phyloP scores from a whole-genome alignment of 1,284 basidiomycete genomes.

The Butyriboletus appendiculatus region DNA sequence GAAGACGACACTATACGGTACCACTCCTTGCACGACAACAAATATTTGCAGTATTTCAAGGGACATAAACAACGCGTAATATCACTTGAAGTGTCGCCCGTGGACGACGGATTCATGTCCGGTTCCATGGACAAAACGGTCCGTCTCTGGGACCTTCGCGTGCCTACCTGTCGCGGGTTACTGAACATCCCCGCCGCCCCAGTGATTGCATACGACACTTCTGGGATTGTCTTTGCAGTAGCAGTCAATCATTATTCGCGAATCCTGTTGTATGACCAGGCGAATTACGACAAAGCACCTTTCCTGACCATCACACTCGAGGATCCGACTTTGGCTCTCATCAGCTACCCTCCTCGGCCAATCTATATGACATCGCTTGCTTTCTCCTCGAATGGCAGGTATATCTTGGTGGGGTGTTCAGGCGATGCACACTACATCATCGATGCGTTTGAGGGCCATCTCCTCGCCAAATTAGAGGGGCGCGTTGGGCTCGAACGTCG shows the following conservation, averaged over 20 bases:
- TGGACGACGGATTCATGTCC: constrained; percentile 95
- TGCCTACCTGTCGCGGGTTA: constrained; percentile 73
- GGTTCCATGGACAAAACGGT: constrained; percentile 93
- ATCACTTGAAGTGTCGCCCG: constrained; percentile 89
- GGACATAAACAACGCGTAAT: constrained; percentile 91
- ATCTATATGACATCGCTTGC: constrained; percentile 90
- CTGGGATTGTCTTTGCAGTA: constrained; percentile 91
- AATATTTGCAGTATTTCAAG: constrained; percentile 93
- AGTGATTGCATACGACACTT: constrained; percentile 88
- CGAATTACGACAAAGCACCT: constrained; percentile 89
- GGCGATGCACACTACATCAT: constrained; percentile 91
- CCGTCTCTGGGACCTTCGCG: constrained; percentile 93
- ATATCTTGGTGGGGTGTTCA: constrained; percentile 90
- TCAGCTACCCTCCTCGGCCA: constrained; percentile 82
- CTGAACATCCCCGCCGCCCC: constrained; percentile 74
- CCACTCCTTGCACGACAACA: constrained; percentile 94
- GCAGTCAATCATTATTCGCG: constrained; percentile 85
- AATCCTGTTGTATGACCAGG: constrained; percentile 87
- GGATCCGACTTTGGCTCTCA: constrained; percentile 71
- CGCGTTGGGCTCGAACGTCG: constrained; percentile 78
- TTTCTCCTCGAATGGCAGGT: constrained; percentile 90
- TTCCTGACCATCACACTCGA: constrained; percentile 84
- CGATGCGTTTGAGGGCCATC: constrained; percentile 83
- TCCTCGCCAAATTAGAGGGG: constrained; percentile 84
- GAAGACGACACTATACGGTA: constrained; percentile 95